A percentile compares a stretch with the other conserved stretches of the same genome.
Conservation (phyloP, 768 basidiomycete genomes). For the Psilocybe subaeruginosa region DNA sequence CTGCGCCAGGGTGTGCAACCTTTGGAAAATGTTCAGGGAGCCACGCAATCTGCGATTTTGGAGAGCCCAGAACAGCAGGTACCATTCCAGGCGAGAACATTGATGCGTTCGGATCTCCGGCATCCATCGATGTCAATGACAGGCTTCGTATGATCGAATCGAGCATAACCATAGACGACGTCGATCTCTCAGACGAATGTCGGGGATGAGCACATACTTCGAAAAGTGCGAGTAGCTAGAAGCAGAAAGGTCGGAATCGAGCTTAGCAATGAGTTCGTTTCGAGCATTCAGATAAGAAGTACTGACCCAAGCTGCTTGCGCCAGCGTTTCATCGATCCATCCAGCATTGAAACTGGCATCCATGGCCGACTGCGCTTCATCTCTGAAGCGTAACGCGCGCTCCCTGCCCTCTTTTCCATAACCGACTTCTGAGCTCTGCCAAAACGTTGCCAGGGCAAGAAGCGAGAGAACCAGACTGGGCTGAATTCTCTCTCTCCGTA, state of each 20-base stretch:
- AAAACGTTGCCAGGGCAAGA: slow-evolving; percentile 68
- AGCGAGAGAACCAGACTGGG: slow-evolving; percentile 66
- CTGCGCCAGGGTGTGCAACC: slow-evolving; percentile 5
- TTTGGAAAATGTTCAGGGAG: slow-evolving; percentile 15
- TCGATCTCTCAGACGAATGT: slow-evolving; percentile 54
- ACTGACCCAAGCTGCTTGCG: slow-evolving; percentile 77
- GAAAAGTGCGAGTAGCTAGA: slow-evolving; percentile 69
- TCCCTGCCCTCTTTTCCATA: slow-evolving; percentile 51
- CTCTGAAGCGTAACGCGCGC: slow-evolving; percentile 61
- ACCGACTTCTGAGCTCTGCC: slow-evolving; percentile 69
- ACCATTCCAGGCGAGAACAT: slow-evolving; percentile 53
- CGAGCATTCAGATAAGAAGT: background rate
- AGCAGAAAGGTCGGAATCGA: background rate
- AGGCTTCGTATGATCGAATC: slow-evolving; percentile 71
- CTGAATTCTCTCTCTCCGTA: slow-evolving; percentile 57
- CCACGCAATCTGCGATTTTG: slow-evolving; percentile 19
- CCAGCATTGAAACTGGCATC: slow-evolving; percentile 72
- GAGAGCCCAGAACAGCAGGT: slow-evolving; percentile 38
- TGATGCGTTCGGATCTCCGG: slow-evolving; percentile 52
- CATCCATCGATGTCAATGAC: slow-evolving; percentile 61
- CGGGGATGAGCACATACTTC: slow-evolving; percentile 72
- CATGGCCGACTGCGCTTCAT: slow-evolving; percentile 70
- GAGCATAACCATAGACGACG: slow-evolving; percentile 60
- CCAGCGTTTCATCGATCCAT: slow-evolving; percentile 75
- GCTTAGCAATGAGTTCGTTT: background rate